Percentiles rank a stretch among this genome's conserved stretches.
Evolutionary conservation across 2,329 filamentous ascomycete genomes (phyloP).

Genomic region (Pestalotiopsis sp.): DNA sequence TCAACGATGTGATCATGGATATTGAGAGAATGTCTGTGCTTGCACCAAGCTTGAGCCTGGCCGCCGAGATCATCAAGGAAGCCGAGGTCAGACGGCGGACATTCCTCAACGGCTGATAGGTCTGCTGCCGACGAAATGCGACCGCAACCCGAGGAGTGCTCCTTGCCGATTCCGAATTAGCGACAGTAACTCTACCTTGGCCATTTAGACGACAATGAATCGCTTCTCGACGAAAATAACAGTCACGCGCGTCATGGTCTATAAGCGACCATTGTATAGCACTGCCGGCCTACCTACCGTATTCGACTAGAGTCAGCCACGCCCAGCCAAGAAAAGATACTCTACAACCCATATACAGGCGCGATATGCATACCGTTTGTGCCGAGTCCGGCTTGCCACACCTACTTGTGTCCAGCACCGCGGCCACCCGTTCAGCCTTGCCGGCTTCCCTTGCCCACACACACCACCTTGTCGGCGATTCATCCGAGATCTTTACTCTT

Average conservation of each 20-base stretch:
- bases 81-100: slow-evolving; percentile 72
- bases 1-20: slow-evolving; percentile 76
- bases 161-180: background rate
- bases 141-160: background rate
- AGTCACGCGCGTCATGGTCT: background rate
- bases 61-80: slow-evolving; percentile 80
- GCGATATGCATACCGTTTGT: no score
- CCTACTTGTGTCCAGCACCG: background rate
- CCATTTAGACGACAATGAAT: background rate
- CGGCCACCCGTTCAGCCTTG: slow-evolving; percentile 10
- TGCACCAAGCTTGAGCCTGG: slow-evolving; percentile 74
- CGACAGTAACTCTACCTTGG: background rate
- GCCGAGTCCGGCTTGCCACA: no score
- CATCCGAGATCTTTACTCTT: no score
- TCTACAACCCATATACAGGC: no score
- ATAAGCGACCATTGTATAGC: background rate
- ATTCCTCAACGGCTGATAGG: slow-evolving; percentile 55
- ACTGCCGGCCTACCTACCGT: background rate
- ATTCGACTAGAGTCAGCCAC: background rate
- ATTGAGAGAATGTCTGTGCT: slow-evolving; percentile 75
- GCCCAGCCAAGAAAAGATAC: background rate
- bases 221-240: background rate
- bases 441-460: background rate
- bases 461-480: background rate
- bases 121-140: background rate